Conservation (phyloP, 371 early-diverging fungal genomes). For the Apophysomyces elegans region DNA sequence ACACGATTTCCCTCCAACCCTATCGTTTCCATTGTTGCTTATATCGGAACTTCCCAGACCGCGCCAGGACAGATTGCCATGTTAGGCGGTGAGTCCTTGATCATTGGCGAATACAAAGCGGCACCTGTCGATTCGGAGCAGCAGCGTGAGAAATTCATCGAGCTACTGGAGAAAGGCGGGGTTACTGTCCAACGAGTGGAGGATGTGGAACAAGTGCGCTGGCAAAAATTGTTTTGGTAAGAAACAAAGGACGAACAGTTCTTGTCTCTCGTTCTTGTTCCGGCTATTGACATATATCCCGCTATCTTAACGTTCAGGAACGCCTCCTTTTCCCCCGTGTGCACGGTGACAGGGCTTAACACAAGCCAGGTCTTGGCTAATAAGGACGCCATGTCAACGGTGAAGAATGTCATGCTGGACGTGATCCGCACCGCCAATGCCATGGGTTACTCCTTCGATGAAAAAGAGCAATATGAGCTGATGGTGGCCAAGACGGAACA, state of each 20-base stretch:
- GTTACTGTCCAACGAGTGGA: conserved; percentile 51
- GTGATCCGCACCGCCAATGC: conserved; percentile 61
- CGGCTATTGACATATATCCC: too few species aligned
- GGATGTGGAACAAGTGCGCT: conserved; percentile 73
- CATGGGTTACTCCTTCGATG: conserved; percentile 50
- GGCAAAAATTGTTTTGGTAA: conserved; percentile 86
- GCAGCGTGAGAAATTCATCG: conserved; percentile 36
- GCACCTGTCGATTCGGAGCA: conserved; percentile 30
- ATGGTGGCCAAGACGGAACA: conserved; percentile 54
- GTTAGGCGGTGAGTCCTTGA: conserved; percentile 39
- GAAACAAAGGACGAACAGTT: neutral
- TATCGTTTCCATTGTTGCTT: conserved; percentile 74
- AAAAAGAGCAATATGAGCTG: conserved; percentile 41
- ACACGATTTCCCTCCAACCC: conserved; percentile 70
- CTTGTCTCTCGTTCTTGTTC: too few species aligned
- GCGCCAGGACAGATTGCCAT: conserved; percentile 62
- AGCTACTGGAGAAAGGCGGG: conserved; percentile 55
- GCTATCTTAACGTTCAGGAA: conserved; percentile 48
- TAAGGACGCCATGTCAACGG: conserved; percentile 51
- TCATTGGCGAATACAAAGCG: conserved; percentile 36
- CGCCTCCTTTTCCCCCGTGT: conserved; percentile 77
- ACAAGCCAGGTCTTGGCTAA: conserved; percentile 64
- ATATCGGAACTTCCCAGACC: conserved; percentile 74
- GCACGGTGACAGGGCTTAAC: conserved; percentile 70
- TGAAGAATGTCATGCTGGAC: conserved; percentile 65